Base-by-base conservation (phyloP, 1,139 yeast genomes). In the Chernovozyma sophiae-reginae region DNA sequence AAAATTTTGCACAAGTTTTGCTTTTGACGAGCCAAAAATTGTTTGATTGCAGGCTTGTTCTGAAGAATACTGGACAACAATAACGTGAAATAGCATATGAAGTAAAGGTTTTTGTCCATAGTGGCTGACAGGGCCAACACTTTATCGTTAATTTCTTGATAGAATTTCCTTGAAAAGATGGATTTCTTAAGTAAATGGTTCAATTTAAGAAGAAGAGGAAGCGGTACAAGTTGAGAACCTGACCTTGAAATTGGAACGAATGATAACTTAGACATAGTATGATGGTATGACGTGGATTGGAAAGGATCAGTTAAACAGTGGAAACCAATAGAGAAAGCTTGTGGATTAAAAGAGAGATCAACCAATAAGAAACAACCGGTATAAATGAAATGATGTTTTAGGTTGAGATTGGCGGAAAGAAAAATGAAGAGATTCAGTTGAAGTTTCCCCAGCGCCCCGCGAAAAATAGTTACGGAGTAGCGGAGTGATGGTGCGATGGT, bases 31-130 rank as follows among this genome's bases (percentile, higher is more conserved):
- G 45, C 49, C 31, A 69, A 48, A 40, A 65, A 69, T 27, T 43
- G 47, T 38, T 46, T 43, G 43, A 70, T 68, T 24, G 52, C 45
- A 18, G 61, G 60, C 44, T 65, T 57, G 45, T 74, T 63, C 43
- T 72, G 65, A 40, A 67, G 53, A 2, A 70, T 48, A 34, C 71
- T 59, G 28, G 77, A 69, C 30, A 62, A 40, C 41, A 68, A 46
- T 31, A 70, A 58, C 12, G 74, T 56, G 45, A 66, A 67, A 49
- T 70, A 70, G 48, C 76, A 70, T 18, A 68, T 55, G 48, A 70
- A 70, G 45, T 70, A 70, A 32, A 70, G 53, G 34, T 62, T 66
- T 12, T 65, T 49, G 44, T 70, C 76, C 15, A 70, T 59, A 1
- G 72, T 64, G 12, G 70, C 42, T 1, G 68, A 43, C 30, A 52